A percentile compares a stretch with the other conserved stretches of the same genome.
phyloP scores from a whole-genome alignment of 169 alveolate species.

The Plasmodium inui region DNA sequence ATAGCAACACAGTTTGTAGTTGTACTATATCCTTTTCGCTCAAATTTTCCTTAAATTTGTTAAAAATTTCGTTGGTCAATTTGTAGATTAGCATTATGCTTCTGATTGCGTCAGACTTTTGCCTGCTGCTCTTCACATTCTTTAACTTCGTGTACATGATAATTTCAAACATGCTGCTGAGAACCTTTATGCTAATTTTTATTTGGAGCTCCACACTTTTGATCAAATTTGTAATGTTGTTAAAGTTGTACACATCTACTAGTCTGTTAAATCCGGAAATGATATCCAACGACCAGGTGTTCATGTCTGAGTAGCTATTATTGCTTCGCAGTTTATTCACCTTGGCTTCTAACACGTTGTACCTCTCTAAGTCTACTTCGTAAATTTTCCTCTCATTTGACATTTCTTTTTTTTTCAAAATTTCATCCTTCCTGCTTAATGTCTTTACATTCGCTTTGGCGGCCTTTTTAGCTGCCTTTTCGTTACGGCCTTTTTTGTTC shows the following conservation, averaged over 20 bases:
- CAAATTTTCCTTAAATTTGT: slow-evolving; percentile 47
- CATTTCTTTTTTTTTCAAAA: slow-evolving; percentile 65
- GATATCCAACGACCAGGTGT: slow-evolving; percentile 73
- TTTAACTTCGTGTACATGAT: slow-evolving; percentile 69
- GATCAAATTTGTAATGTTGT: slow-evolving; percentile 56
- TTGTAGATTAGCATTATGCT: slow-evolving; percentile 57
- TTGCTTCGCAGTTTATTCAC: slow-evolving; percentile 56
- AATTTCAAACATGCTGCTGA: slow-evolving; percentile 48
- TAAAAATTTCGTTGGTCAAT: slow-evolving; percentile 69
- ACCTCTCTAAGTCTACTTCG: slow-evolving; percentile 74
- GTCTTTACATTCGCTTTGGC: background rate
- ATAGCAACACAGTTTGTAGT: slow-evolving; percentile 74
- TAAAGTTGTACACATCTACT: slow-evolving; percentile 75
- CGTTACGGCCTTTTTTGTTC: background rate
- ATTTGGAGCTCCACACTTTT: slow-evolving; percentile 54
- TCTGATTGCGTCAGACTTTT: slow-evolving; percentile 65
- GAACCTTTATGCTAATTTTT: slow-evolving; percentile 57
- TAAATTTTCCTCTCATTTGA: slow-evolving; percentile 52
- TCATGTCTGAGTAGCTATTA: slow-evolving; percentile 62
- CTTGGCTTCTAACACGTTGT: slow-evolving; percentile 37
- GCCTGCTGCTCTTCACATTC: slow-evolving; percentile 54
- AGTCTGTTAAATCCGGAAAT: slow-evolving; percentile 74
- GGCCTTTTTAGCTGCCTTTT: slow-evolving; percentile 22
- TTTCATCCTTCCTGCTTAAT: slow-evolving; percentile 72
- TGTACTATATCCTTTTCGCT: slow-evolving; percentile 67